Conservation (phyloP, 352 stramenopile genomes). For the Phytophthora tentaculata region DNA sequence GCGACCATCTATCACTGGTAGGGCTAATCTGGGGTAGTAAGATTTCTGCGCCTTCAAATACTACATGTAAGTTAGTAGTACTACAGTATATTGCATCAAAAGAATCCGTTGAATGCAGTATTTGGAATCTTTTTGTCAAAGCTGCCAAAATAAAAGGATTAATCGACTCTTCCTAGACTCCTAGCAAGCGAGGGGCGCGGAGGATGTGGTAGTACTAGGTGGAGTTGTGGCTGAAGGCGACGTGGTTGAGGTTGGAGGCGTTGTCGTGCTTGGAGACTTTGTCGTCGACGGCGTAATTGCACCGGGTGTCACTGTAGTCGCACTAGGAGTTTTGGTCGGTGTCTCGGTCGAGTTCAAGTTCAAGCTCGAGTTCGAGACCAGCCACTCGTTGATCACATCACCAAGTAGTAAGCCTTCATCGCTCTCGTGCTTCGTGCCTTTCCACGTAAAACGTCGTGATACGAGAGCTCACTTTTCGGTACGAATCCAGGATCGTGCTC, state of each 20-base stretch:
- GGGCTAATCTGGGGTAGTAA: no score
- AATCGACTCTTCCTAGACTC: neutral
- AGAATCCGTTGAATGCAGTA: no score
- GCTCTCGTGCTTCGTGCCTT: slow-evolving; percentile 36
- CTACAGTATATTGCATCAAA: no score
- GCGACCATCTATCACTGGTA: no score
- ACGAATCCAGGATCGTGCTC: slow-evolving; percentile 39
- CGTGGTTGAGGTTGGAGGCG: neutral
- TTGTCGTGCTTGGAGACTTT: slow-evolving; percentile 5
- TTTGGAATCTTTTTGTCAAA: no score
- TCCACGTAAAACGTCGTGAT: slow-evolving; percentile 44
- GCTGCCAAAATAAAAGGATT: no score
- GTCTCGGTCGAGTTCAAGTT: slow-evolving; percentile 17
- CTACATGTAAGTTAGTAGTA: no score
- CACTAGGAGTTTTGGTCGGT: slow-evolving; percentile 14
- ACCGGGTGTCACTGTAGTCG: slow-evolving; percentile 1
- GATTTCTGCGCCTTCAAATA: no score
- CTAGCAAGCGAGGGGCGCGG: slow-evolving; percentile 23
- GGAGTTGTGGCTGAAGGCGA: neutral
- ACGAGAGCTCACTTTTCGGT: slow-evolving; percentile 32
- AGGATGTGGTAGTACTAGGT: slow-evolving; percentile 5
- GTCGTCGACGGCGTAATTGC: slow-evolving; percentile 8
- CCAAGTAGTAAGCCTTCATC: slow-evolving; percentile 35
- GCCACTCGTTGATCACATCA: slow-evolving; percentile 39
- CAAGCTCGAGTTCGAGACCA: slow-evolving; percentile 37